Evolutionary conservation across 495 filamentous ascomycete species (phyloP), one percentile per base, ranked within the genome.

Genomic region (Penicillium mononematosum): DNA sequence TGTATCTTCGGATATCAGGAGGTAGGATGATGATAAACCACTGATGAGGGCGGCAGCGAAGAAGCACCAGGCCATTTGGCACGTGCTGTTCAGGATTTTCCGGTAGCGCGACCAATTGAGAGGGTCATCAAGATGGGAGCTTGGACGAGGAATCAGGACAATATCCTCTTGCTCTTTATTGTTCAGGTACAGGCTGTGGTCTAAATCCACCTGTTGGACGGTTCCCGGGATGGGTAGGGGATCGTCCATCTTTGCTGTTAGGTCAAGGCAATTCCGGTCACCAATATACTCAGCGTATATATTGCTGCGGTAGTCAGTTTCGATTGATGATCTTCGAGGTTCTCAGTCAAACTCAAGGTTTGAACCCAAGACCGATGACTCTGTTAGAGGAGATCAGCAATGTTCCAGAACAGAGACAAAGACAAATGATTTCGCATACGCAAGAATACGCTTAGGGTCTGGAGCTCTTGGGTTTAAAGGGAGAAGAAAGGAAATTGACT

Each of bases 81-180:
- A 48, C 3, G 25, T 20, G 14, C 24, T 52, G 55, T 4, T 43
- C 10, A 45, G 22, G 4, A 25, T 6, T 45, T 80, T 81, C 36
- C 77, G 68, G 24, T 64, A 62, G 10, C 63, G 65, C 38, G 75
- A 70, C 78, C 78, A 81, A 53, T 79, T 79, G 58, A 82, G 64
- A 22, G 78, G 77, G 47, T 82, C 79, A 36, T 80, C 70, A 11
- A 77, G 75, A 59, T 80, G 70, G 14, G 55, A 54, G 0, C 72
- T 76, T 7, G 78, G 78, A 0, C 66, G 66, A 17, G 78, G 79
- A 32, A 78, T 66, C 27, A 82, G 63, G 19, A 81, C 70, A 41
- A 80, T 66, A 43, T 77, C 76, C 45, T 64, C 62, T 17, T 59
- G 50, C 20, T 48, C 49, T 59, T 61, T 48, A 58, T 58, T 44